Evolutionary conservation across 192 early-diverging fungal genomes (phyloP).

Genomic region (Umbelopsis sp.): DNA sequence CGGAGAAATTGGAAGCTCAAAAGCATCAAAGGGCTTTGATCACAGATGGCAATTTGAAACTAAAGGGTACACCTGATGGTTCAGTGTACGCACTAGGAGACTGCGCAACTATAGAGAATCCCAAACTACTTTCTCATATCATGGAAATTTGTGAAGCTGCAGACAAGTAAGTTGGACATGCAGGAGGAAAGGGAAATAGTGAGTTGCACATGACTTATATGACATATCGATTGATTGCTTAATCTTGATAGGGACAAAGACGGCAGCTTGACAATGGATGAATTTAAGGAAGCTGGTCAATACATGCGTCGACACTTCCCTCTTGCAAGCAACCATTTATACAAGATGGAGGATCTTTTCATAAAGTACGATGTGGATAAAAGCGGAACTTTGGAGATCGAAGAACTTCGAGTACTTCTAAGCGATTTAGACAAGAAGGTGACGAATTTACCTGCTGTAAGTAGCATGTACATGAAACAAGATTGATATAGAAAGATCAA

Average conservation of each 20-base stretch:
- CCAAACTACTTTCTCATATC: constrained; percentile 50
- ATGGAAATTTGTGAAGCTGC: constrained; percentile 48
- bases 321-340: constrained; percentile 56
- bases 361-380: constrained; percentile 51
- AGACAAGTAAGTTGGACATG: constrained; percentile 33
- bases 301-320: constrained; percentile 48
- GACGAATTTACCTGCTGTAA: constrained; percentile 56
- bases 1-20: constrained; percentile 51
- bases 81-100: constrained; percentile 74
- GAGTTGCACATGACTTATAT: neutral
- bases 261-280: constrained; percentile 47
- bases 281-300: constrained; percentile 47
- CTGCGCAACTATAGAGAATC: constrained; percentile 72
- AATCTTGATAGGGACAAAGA: constrained; percentile 38
- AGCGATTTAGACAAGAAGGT: constrained; percentile 53
- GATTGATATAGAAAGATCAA: too few species aligned
- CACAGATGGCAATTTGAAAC: constrained; percentile 56
- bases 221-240: neutral
- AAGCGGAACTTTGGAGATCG: constrained; percentile 50
- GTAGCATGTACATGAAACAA: neutral
- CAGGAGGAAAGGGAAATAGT: neutral
- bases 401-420: constrained; percentile 51
- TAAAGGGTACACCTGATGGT: constrained; percentile 55
- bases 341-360: constrained; percentile 47
- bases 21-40: constrained; percentile 61